These are phyloP conservation scores for Ceratocystis papillata DNA, from an alignment of 2,329 filamentous ascomycete species.

Conservation along the genomic window DNA sequence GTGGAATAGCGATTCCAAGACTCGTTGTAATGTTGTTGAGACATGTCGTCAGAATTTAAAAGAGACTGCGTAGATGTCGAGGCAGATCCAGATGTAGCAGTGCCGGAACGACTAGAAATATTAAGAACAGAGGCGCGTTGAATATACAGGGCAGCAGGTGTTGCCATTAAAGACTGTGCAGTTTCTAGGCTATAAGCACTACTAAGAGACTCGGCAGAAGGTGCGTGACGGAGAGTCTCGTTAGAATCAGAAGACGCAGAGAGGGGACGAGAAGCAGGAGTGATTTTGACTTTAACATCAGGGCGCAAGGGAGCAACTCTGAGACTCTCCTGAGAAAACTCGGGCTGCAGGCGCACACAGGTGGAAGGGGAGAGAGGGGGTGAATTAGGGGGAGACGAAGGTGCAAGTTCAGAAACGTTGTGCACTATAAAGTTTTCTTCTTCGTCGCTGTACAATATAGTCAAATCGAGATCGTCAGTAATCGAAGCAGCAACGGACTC, in stretches of 20 bases:
- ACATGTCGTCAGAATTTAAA: conserved; percentile 29
- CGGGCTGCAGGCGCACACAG: conserved; percentile 29
- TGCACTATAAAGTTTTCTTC: conserved; percentile 25
- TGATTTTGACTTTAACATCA: conserved; percentile 32
- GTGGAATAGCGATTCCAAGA: conserved; percentile 19
- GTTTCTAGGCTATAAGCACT: conserved; percentile 44
- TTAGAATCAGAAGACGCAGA: conserved; percentile 32
- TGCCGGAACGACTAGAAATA: conserved; percentile 17
- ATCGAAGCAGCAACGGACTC: conserved; percentile 34
- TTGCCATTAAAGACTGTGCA: conserved; percentile 32
- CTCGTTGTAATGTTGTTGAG: conserved; percentile 19
- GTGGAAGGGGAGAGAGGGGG: conserved; percentile 16
- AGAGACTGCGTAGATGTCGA: conserved; percentile 28
- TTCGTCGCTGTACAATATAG: conserved; percentile 28
- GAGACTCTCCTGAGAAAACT: conserved; percentile 52
- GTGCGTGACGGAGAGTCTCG: conserved; percentile 42
- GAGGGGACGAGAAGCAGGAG: conserved; percentile 21
- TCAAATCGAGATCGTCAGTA: conserved; percentile 43
- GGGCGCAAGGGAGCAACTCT: conserved; percentile 46
- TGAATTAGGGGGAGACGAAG: conserved; percentile 27
- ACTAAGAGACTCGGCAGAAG: conserved; percentile 46
- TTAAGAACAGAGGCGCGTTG: conserved; percentile 29
- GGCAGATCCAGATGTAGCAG: conserved; percentile 1
- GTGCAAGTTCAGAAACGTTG: conserved; percentile 25
- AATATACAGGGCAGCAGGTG: conserved; percentile 35